Percentiles rank a stretch among this genome's conserved stretches.
These are phyloP conservation scores for Noccaea caerulescens DNA, from an alignment of 345 rosid genomes.

Conservation along the genomic window DNA sequence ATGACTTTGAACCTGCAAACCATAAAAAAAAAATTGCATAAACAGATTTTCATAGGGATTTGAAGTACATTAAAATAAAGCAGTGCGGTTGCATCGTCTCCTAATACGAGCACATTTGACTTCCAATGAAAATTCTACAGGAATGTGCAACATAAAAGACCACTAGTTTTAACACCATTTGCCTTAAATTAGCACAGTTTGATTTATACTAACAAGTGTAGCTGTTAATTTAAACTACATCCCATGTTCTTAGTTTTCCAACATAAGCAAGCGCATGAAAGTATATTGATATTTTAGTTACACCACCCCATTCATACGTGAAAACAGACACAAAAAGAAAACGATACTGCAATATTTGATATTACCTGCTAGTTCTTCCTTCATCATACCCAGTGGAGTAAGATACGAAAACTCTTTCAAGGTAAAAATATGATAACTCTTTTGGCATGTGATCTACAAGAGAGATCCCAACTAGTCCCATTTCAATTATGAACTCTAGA, in stretches of 20 bases:
- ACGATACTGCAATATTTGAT: constrained; percentile 2
- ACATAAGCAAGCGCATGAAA: constrained; percentile 7
- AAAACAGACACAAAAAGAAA: constrained; percentile 15
- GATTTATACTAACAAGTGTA: constrained; percentile 8
- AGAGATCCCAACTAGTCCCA: constrained; percentile 91
- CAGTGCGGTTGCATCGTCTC: constrained; percentile 7
- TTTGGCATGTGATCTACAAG: constrained; percentile 85
- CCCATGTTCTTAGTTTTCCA: constrained; percentile 9
- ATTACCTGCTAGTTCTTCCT: constrained; percentile 92
- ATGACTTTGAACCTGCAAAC: constrained; percentile 87
- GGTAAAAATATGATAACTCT: constrained; percentile 75
- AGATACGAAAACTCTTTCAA: constrained; percentile 78
- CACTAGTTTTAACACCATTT: constrained; percentile 16
- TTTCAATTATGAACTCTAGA: constrained; percentile 78
- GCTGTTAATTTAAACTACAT: constrained; percentile 6
- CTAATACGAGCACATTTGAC: constrained; percentile 9
- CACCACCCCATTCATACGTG: constrained; percentile 22
- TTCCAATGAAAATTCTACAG: constrained; percentile 14
- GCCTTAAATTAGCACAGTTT: constrained; percentile 22
- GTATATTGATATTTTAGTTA: constrained; percentile 17
- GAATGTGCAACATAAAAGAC: constrained; percentile 7
- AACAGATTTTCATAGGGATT: constrained; percentile 18
- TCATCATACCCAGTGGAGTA: constrained; percentile 93
- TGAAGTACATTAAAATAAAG: constrained; percentile 17
- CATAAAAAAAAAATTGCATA: constrained; percentile 32